Percentiles rank a stretch among this genome's conserved stretches.
phyloP scores from a whole-genome alignment of 108 stramenopile genomes.

The Skeletonema costatum region DNA sequence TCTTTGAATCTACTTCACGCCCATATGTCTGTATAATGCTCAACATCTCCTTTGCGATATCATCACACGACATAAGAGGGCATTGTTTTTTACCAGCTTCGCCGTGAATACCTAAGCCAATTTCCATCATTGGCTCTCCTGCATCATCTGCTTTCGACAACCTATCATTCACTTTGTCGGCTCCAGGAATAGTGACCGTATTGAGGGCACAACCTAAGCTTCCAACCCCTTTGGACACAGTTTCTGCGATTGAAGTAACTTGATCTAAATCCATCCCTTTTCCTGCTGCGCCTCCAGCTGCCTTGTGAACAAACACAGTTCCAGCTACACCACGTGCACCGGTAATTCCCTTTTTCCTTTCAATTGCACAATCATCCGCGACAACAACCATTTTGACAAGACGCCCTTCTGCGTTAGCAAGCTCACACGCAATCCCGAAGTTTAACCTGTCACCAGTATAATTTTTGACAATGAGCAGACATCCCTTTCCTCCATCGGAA shows the following conservation, averaged over 20 bases:
- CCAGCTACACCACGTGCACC: constrained; percentile 97
- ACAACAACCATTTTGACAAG: constrained; percentile 87
- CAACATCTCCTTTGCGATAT: constrained; percentile 78
- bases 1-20: constrained; percentile 34
- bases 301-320: constrained; percentile 95
- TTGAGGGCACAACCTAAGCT: constrained; percentile 93
- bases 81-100: constrained; percentile 91
- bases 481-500: constrained; percentile 56
- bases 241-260: constrained; percentile 66
- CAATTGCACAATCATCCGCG: constrained; percentile 95
- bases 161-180: constrained; percentile 68
- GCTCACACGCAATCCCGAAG: constrained; percentile 97
- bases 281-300: constrained; percentile 88
- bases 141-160: constrained; percentile 51
- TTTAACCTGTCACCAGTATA: constrained; percentile 99
- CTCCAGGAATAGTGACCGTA: constrained; percentile 93
- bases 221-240: constrained; percentile 64
- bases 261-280: constrained; percentile 66
- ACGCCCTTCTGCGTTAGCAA: constrained; percentile 76
- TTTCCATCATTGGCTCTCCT: constrained; percentile 73
- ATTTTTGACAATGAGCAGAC: constrained; percentile 96
- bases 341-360: constrained; percentile 90
- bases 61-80: constrained; percentile 71
- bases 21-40: constrained; percentile 75
- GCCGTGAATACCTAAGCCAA: constrained; percentile 98